Evolutionary conservation across 805 yeast species (phyloP).

Genomic region (Cephaloascus albidus): DNA sequence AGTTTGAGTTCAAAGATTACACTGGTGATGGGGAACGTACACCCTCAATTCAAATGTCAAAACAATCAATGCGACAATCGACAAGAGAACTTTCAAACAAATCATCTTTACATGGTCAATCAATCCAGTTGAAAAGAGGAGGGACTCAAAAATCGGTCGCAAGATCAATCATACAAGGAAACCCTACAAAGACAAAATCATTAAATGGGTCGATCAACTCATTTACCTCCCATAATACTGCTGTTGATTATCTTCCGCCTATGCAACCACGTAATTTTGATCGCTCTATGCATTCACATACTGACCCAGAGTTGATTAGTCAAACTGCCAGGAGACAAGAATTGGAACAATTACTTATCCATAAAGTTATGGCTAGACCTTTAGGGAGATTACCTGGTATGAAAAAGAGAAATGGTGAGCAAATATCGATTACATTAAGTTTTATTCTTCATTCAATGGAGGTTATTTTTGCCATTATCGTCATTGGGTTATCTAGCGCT

Average conservation of each 20-base stretch:
- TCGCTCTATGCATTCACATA: background rate
- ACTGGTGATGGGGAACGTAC: background rate
- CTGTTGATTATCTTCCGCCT: no score
- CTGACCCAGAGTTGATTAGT: background rate
- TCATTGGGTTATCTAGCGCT: slow-evolving; percentile 17
- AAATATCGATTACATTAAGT: background rate
- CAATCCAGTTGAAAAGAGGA: background rate
- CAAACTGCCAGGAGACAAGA: background rate
- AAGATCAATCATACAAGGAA: background rate
- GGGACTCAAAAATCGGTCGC: background rate
- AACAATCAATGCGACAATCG: background rate
- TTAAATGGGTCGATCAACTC: background rate
- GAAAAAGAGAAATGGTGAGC: background rate
- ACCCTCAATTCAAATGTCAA: background rate
- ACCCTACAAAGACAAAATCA: background rate
- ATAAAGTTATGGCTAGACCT: slow-evolving; percentile 1
- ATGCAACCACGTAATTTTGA: no score
- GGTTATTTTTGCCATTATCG: slow-evolving; percentile 15
- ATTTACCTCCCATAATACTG: background rate
- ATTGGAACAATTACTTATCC: background rate
- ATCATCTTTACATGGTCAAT: no score
- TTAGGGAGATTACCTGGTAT: background rate
- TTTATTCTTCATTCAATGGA: slow-evolving; percentile 19
- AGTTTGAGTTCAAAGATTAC: background rate
- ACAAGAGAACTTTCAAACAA: background rate